Evolutionary conservation across 768 basidiomycete species (phyloP).

Genomic region (Lactarius akahatsu): DNA sequence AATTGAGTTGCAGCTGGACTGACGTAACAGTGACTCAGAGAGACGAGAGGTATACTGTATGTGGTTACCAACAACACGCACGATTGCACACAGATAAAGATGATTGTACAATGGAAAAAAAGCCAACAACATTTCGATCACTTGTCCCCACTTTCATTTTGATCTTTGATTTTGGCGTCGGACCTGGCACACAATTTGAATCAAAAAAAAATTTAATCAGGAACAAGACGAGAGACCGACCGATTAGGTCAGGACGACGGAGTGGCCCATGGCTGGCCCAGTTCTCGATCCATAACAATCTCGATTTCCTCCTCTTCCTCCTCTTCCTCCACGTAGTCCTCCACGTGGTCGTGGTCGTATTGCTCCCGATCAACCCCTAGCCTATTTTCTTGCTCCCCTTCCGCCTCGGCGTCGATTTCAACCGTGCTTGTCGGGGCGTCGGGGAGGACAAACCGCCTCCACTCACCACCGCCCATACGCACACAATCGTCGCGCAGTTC

Average conservation of each 20-base stretch:
- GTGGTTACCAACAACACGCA: constrained; percentile 7
- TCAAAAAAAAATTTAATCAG: background rate
- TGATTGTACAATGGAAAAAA: constrained; percentile 15
- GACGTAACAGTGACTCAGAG: constrained; percentile 10
- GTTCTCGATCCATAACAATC: constrained; percentile 60
- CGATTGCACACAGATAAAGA: constrained; percentile 28
- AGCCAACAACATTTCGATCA: background rate
- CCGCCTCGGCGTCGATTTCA: constrained; percentile 28
- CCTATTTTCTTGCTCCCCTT: background rate
- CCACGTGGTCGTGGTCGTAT: constrained; percentile 28
- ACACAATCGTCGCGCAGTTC: constrained; percentile 71
- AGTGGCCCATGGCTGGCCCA: constrained; percentile 28
- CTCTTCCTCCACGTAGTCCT: constrained; percentile 47
- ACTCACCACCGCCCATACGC: constrained; percentile 57
- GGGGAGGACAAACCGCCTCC: constrained; percentile 63
- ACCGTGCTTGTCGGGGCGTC: constrained; percentile 54
- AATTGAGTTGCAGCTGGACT: no score
- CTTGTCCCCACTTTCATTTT: background rate
- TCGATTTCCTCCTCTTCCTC: constrained; percentile 77
- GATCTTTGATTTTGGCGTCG: background rate
- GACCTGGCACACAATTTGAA: background rate
- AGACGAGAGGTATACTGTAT: background rate
- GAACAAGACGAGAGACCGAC: background rate
- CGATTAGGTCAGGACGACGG: constrained; percentile 12
- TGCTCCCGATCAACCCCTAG: background rate